A percentile compares a stretch with the other conserved stretches of the same genome.
Conservation (phyloP, 176 grass and related monocot species). For the Carex pumila region DNA sequence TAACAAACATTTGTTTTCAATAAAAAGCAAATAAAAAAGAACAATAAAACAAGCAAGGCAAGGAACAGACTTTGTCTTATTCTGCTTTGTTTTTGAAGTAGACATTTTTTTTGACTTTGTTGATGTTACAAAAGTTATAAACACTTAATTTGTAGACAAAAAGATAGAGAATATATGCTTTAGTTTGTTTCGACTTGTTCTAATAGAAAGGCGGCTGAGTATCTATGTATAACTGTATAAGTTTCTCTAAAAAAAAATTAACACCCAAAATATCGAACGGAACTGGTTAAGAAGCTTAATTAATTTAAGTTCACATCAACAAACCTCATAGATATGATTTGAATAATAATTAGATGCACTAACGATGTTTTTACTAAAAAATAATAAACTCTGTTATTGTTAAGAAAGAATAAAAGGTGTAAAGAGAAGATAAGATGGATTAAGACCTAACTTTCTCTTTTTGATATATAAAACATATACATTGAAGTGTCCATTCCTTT, state of each 20-base stretch:
- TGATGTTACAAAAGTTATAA: not conserved
- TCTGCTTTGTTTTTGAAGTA: not conserved
- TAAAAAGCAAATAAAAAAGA: not conserved
- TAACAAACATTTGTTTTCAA: not conserved
- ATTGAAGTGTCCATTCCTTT: not conserved
- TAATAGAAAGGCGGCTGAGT: not conserved
- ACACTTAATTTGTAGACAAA: not conserved
- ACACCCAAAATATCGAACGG: not conserved
- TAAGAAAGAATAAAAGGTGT: not conserved
- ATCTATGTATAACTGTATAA: not conserved
- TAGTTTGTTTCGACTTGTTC: not conserved
- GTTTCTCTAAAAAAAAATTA: not conserved
- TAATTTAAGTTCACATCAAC: not conserved
- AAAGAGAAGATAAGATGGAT: constrained; percentile 9
- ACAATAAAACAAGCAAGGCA: not conserved
- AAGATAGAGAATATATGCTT: not conserved
- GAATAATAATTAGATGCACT: not conserved
- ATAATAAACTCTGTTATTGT: not conserved
- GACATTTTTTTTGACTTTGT: not conserved
- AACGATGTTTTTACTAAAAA: not conserved
- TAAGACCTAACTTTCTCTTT: constrained; percentile 28
- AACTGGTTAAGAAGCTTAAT: not conserved
- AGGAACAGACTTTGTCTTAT: not conserved
- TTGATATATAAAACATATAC: constrained; percentile 9
- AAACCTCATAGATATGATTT: not conserved